Conservation (phyloP, 139 green algal genomes). For the Bryopsis sp. region DNA sequence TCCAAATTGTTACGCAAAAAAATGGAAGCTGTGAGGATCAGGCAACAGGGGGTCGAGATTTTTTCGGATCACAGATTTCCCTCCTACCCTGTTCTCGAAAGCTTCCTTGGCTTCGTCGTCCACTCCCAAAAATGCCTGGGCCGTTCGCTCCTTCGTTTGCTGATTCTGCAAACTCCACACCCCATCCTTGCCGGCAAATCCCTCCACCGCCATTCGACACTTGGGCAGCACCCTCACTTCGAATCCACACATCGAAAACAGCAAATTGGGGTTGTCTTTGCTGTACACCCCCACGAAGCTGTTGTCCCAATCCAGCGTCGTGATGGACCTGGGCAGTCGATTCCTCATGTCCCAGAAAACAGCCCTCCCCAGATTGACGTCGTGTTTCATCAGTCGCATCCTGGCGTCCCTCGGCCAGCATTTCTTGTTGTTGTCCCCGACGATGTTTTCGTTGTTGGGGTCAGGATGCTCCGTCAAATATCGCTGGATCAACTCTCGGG, state of each 20-base stretch:
- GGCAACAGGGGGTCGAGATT: too few relatives aligned
- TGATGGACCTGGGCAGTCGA: constrained; percentile 77
- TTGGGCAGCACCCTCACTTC: constrained; percentile 95
- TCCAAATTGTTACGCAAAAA: too few relatives aligned
- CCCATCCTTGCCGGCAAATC: constrained; percentile 88
- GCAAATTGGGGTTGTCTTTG: constrained; percentile 97
- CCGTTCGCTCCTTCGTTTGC: constrained; percentile 93
- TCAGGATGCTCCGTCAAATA: constrained; percentile 99
- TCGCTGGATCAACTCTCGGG: constrained; percentile 84
- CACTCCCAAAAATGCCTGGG: constrained; percentile 89
- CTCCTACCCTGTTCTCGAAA: constrained; percentile 87
- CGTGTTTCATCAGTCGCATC: constrained; percentile 99
- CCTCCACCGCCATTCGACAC: constrained; percentile 76
- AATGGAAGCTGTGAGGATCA: too few relatives aligned
- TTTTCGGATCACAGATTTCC: too few relatives aligned
- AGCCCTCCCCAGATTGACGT: constrained; percentile 97
- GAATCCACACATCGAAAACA: constrained; percentile 97
- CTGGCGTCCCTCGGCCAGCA: constrained; percentile 97
- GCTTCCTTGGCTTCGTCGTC: constrained; percentile 95
- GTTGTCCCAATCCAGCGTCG: constrained; percentile 97
- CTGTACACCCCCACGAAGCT: constrained; percentile 92
- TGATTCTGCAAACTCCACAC: constrained; percentile 98
- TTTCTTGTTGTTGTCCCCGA: constrained; percentile 98
- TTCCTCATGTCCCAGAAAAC: constrained; percentile 97
- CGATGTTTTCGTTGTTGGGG: constrained; percentile 99